phyloP scores from a whole-genome alignment of 345 rosid species.

The Jatropha curcas region DNA sequence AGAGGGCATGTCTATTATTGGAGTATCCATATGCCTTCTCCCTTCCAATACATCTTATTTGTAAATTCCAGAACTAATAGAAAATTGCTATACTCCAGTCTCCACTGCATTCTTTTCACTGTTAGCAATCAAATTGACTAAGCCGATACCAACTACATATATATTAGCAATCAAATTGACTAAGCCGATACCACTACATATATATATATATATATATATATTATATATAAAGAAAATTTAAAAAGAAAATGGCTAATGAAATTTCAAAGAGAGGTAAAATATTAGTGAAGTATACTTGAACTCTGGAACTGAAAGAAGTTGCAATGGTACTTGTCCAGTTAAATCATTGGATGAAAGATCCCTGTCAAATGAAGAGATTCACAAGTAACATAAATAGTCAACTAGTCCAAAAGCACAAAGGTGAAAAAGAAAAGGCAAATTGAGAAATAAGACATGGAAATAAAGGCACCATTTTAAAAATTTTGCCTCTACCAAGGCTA shows the following conservation, averaged over 20 bases:
- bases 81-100: too few species aligned
- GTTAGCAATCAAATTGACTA: too few species aligned
- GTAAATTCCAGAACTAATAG: too few species aligned
- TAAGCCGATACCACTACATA: too few species aligned
- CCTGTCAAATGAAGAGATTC: constrained; percentile 39
- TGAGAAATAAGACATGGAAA: background rate
- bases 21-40: too few species aligned
- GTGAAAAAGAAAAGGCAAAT: background rate
- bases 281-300: constrained; percentile 61
- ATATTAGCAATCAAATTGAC: too few species aligned
- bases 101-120: too few species aligned
- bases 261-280: constrained; percentile 3
- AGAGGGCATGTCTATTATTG: too few species aligned
- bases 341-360: constrained; percentile 76
- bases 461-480: too few species aligned
- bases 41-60: too few species aligned
- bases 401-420: background rate
- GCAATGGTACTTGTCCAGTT: constrained; percentile 61
- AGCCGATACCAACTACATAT: too few species aligned
- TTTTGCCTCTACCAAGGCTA: constrained; percentile 1
- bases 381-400: constrained; percentile 7
- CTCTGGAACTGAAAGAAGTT: constrained; percentile 55
- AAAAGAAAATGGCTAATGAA: background rate
- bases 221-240: background rate
- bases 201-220: too few species aligned